phyloP scores from a whole-genome alignment of 129 eudicot species.

The Cynara cardunculus region DNA sequence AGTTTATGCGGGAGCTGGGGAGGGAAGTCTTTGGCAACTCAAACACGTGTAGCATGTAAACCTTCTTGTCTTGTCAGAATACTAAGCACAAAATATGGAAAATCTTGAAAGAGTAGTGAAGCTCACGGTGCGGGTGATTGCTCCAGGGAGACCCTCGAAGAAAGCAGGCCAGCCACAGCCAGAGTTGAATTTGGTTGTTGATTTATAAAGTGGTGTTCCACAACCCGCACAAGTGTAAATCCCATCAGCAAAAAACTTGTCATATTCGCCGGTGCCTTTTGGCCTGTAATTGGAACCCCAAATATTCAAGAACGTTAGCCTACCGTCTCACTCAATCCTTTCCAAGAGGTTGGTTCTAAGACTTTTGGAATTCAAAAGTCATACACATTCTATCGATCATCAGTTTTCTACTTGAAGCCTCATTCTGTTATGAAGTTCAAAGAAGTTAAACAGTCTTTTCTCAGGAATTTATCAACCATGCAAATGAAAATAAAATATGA shows the following conservation, averaged over 20 bases:
- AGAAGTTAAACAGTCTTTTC: background rate
- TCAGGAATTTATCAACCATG: background rate
- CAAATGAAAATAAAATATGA: background rate
- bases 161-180: conserved; percentile 99
- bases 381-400: background rate
- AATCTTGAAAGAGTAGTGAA: background rate
- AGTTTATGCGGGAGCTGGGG: no score
- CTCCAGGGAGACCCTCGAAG: conserved; percentile 90
- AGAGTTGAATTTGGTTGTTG: conserved; percentile 86
- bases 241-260: conserved; percentile 68
- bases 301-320: background rate
- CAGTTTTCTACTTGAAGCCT: background rate
- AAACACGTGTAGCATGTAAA: no score
- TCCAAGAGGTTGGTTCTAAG: background rate
- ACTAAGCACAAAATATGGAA: background rate
- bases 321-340: background rate
- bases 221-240: conserved; percentile 88
- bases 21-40: no score
- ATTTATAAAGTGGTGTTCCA: conserved; percentile 80
- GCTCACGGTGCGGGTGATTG: conserved; percentile 74
- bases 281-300: conserved; percentile 32
- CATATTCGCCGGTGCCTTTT: conserved; percentile 73
- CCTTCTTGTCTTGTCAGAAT: background rate
- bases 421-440: background rate
- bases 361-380: background rate